Conservation (phyloP, 169 alveolate species). For the Babesia bigemina region DNA sequence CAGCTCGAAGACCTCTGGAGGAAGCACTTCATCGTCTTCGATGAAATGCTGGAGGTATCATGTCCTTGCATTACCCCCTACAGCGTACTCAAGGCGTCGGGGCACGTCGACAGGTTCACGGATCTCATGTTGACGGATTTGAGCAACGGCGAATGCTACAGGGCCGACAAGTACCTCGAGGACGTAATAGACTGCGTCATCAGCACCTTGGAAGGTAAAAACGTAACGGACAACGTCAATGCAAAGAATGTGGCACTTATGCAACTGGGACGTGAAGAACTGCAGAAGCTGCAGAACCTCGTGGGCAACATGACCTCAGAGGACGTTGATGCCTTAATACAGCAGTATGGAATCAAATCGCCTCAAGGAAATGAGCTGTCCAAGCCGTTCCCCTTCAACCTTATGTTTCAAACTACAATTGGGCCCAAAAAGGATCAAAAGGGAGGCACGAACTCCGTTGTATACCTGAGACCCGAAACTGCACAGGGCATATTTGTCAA, state of each 20-base stretch:
- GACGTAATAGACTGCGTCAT: conserved; percentile 54
- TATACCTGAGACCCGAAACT: conserved; percentile 97
- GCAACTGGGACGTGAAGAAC: conserved; percentile 75
- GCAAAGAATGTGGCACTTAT: conserved; percentile 33
- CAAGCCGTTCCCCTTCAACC: conserved; percentile 92
- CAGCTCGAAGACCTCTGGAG: conserved; percentile 95
- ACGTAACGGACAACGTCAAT: conserved; percentile 18
- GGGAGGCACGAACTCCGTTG: conserved; percentile 65
- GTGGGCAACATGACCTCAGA: conserved; percentile 85
- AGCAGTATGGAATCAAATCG: conserved; percentile 82
- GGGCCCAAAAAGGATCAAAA: conserved; percentile 89
- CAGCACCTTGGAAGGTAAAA: conserved; percentile 34
- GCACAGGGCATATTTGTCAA: conserved; percentile 98
- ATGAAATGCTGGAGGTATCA: conserved; percentile 94
- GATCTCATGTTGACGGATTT: conserved; percentile 94
- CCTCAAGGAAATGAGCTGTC: conserved; percentile 91
- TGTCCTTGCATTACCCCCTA: conserved; percentile 92
- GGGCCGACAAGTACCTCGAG: conserved; percentile 87
- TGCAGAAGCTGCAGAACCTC: conserved; percentile 71
- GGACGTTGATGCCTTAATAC: conserved; percentile 83
- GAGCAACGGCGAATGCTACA: conserved; percentile 83
- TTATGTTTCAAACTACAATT: conserved; percentile 93
- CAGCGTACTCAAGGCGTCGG: conserved; percentile 92
- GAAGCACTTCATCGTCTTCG: conserved; percentile 93
- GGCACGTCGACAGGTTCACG: conserved; percentile 97